These are phyloP conservation scores for Cladosporium sp. DNA, from an alignment of 2,329 filamentous ascomycete genomes.

Conservation along the genomic window DNA sequence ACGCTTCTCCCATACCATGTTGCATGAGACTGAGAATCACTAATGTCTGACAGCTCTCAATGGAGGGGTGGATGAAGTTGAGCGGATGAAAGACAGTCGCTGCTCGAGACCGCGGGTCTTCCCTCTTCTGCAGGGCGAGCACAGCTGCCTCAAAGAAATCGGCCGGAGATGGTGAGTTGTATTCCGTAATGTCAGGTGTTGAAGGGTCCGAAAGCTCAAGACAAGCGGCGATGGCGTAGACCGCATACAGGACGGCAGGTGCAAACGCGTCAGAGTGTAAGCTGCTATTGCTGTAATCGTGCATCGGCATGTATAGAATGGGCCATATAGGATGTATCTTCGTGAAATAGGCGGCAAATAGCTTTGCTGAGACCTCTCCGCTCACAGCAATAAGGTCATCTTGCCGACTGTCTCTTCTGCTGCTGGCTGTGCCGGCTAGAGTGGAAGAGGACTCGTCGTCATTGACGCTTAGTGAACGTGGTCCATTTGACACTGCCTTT, in stretches of 20 bases:
- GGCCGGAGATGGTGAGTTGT: not conserved
- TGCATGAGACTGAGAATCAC: constrained; percentile 5
- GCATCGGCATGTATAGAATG: constrained; percentile 6
- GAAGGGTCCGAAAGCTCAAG: not conserved
- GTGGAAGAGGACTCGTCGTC: not conserved
- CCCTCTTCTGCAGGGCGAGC: constrained; percentile 7
- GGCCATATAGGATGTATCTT: constrained; percentile 11
- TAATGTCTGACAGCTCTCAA: constrained; percentile 9
- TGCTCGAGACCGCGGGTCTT: not conserved
- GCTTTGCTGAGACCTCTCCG: not conserved
- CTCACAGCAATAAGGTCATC: not conserved
- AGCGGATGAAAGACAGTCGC: constrained; percentile 5
- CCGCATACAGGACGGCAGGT: constrained; percentile 3
- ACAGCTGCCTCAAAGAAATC: constrained; percentile 9
- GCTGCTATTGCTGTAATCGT: constrained; percentile 1
- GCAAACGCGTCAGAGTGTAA: constrained; percentile 1
- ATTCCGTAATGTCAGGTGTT: not conserved
- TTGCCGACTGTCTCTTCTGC: not conserved
- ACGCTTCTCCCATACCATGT: constrained; percentile 6
- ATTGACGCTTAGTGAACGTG: not conserved
- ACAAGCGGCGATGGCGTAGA: constrained; percentile 10
- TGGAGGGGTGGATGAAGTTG: constrained; percentile 6
- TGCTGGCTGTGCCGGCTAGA: not conserved
- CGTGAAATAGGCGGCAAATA: constrained; percentile 5
- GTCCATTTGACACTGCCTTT: not conserved